These are phyloP conservation scores for Solanum peruvianum DNA, from an alignment of 257 asterid genomes.

Conservation along the genomic window DNA sequence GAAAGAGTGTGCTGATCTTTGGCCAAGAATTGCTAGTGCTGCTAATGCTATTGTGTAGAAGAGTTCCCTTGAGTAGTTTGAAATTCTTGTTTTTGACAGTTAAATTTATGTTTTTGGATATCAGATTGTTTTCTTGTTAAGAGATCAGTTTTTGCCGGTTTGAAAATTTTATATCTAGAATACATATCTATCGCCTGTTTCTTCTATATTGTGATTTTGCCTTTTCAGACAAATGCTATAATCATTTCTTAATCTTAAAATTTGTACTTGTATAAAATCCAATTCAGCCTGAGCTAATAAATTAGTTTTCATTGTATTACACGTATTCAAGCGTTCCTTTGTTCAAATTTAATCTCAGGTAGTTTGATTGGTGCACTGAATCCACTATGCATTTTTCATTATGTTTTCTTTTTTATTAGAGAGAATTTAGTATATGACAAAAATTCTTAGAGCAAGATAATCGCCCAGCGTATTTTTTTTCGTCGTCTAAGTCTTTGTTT, in stretches of 20 bases:
- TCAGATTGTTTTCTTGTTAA: background rate
- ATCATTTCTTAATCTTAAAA: background rate
- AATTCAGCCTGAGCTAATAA: background rate
- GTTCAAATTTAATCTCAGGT: background rate
- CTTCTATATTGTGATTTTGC: background rate
- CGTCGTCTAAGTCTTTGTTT: background rate
- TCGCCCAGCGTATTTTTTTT: background rate
- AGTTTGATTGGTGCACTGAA: background rate
- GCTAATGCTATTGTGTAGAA: slow-evolving; percentile 42
- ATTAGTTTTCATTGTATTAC: background rate
- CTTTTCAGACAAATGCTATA: background rate
- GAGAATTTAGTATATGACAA: background rate
- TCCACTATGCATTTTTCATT: background rate
- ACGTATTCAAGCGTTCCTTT: background rate
- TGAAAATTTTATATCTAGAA: slow-evolving; percentile 2
- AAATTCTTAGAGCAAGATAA: background rate
- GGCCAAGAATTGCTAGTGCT: slow-evolving; percentile 57
- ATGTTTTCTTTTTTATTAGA: background rate
- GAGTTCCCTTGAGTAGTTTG: background rate
- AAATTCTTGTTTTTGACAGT: background rate
- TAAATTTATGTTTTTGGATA: background rate
- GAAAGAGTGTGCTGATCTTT: slow-evolving; percentile 51
- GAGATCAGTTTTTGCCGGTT: background rate
- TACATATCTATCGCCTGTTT: background rate
- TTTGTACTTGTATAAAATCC: background rate